These are phyloP conservation scores for Colletotrichum cordylinicola DNA, from an alignment of 2,329 filamentous ascomycete genomes.

Conservation along the genomic window DNA sequence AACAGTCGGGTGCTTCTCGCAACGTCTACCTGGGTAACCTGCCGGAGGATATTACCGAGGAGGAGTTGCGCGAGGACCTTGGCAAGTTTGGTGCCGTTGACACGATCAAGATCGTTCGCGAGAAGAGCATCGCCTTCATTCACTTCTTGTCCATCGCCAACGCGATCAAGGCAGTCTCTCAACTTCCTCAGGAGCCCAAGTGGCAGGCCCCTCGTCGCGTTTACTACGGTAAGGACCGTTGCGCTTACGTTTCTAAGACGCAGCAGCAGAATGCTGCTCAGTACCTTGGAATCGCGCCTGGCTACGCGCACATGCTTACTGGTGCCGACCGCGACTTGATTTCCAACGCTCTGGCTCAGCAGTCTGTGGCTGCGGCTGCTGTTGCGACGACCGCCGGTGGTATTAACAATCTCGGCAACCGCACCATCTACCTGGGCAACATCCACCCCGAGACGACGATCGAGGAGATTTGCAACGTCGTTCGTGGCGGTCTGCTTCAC, in stretches of 20 bases:
- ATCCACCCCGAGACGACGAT: conserved; percentile 99
- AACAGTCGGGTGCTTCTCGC: conserved; percentile 94
- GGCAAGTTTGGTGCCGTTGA: conserved; percentile 97
- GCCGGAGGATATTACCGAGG: conserved; percentile 87
- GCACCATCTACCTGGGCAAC: conserved; percentile 97
- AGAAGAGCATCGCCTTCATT: conserved; percentile 97
- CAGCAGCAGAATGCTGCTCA: conserved; percentile 99
- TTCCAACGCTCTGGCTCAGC: conserved; percentile 93
- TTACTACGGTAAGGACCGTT: conserved; percentile 98
- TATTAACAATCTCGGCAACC: conserved; percentile 96
- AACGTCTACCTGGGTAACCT: conserved; percentile 98
- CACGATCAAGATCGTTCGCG: conserved; percentile 95
- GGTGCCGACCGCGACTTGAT: conserved; percentile 96
- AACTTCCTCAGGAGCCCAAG: conserved; percentile 94
- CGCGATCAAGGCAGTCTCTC: conserved; percentile 96
- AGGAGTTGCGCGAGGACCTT: conserved; percentile 91
- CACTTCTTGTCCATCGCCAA: conserved; percentile 98
- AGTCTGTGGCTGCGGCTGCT: conserved; percentile 94
- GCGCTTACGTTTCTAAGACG: conserved; percentile 98
- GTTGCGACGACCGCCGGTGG: conserved; percentile 96
- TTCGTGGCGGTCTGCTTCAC: conserved; percentile 91
- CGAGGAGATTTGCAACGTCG: conserved; percentile 99
- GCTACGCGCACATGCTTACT: conserved; percentile 95
- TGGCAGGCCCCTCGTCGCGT: conserved; percentile 96
- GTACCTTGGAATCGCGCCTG: conserved; percentile 95